phyloP scores from a whole-genome alignment of 179 eudicot genomes.

The Gypsophila paniculata region DNA sequence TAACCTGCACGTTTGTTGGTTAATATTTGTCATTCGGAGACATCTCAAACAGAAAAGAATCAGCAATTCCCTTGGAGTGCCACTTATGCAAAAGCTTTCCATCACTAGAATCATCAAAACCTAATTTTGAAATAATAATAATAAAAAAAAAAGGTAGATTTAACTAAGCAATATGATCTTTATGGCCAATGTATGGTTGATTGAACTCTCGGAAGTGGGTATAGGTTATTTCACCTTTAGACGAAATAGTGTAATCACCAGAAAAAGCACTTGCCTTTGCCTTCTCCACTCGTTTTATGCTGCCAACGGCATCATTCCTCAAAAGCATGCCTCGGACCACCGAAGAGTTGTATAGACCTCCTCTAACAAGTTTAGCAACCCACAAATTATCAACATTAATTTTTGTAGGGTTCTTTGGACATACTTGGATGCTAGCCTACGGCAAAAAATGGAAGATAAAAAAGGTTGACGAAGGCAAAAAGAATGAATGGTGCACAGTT shows the following conservation, averaged over 20 bases:
- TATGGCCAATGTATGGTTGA: too few species aligned
- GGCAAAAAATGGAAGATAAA: neutral
- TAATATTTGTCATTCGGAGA: too few species aligned
- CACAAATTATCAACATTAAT: constrained; percentile 89
- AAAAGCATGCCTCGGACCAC: constrained; percentile 79
- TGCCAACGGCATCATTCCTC: constrained; percentile 79
- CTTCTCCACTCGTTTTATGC: constrained; percentile 73
- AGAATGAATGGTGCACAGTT: neutral
- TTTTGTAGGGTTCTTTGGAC: constrained; percentile 83
- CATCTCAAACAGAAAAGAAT: too few species aligned
- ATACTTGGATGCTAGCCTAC: constrained; percentile 95
- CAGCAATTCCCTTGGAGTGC: too few species aligned
- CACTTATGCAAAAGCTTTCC: too few species aligned
- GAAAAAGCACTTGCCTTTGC: constrained; percentile 56
- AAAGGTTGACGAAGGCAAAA: neutral
- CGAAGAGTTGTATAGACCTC: constrained; percentile 65
- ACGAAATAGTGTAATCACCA: neutral
- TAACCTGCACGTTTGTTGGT: too few species aligned
- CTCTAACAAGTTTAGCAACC: constrained; percentile 82
- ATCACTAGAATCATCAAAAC: too few species aligned
- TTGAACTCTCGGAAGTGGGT: too few species aligned
- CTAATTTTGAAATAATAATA: too few species aligned
- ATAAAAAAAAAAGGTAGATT: too few species aligned
- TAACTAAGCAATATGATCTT: too few species aligned
- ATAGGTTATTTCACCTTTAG: too few species aligned